Base-by-base conservation (phyloP, 495 filamentous ascomycete species). In the Chaetomidium leptoderma region DNA sequence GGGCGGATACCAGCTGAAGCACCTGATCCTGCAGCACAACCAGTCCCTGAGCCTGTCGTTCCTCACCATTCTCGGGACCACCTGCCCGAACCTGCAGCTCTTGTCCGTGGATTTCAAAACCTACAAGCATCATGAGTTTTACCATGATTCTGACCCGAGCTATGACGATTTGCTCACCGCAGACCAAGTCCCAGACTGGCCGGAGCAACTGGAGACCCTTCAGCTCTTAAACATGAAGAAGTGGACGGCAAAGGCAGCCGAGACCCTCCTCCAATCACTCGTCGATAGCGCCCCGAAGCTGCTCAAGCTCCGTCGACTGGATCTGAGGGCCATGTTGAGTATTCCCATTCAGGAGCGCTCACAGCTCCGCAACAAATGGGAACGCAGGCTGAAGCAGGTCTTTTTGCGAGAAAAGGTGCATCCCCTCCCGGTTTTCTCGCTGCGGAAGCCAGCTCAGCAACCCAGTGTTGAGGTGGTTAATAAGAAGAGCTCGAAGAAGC, bases 311-410 rank as follows among this genome's bases (percentile, higher is more conserved):
- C 84, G 90, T 3, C 72, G 76, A 14, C 72, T 96, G 21, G 74
- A 76, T 6, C 79, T 96, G 27, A 86, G 86, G 55, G 82, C 85
- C 26, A 90, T 88, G 60, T 70, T 96, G 26, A 77, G 84, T 52
- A 85, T 88, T 46, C 81, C 82, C 19, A 93, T 89, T 87, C 85
- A 89, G 47, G 85, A 91, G 59, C 82, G 91, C 27, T 86, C 85
- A 8, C 77, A 75, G 6, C 84, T 95, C 58, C 80, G 90, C 24
- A 82, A 87, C 58, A 80, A 81, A 57, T 92, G 90, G 86, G 84
- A 83, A 26, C 74, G 76, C 9, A 81, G 76, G 43, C 72, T 95
- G 16, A 74, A 80, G 35, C 71, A 70, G 11, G 80, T 88, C 0
- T 95, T 92, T 65, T 77, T 87, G 23, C 75, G 87, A 13, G 76